Percentiles rank a stretch among this genome's conserved stretches.
Evolutionary conservation across 2,329 filamentous ascomycete genomes (phyloP).

Genomic region (Hypoxylon sp.): DNA sequence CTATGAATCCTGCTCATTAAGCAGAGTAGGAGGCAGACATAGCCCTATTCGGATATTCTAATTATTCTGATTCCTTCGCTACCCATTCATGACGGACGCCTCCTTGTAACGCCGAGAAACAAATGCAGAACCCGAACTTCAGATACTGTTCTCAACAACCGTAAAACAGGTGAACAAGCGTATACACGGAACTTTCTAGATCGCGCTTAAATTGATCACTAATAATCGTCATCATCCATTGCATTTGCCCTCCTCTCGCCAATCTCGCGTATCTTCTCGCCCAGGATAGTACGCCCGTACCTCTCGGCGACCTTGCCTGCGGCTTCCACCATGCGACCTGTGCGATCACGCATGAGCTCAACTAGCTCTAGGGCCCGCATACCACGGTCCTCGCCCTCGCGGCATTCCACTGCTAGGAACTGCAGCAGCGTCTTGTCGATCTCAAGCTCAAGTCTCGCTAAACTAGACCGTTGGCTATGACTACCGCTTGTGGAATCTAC

Average conservation of each 20-base stretch:
- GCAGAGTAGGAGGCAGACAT: constrained; percentile 12
- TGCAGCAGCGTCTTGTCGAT: constrained; percentile 93
- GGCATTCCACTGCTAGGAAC: constrained; percentile 89
- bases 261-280: constrained; percentile 90
- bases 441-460: constrained; percentile 82
- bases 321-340: constrained; percentile 91
- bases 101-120: constrained; percentile 9
- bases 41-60: constrained; percentile 13
- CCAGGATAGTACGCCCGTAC: constrained; percentile 84
- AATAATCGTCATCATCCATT: constrained; percentile 57
- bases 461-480: constrained; percentile 74
- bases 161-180: background rate
- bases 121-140: too few relatives aligned
- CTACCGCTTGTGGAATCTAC: constrained; percentile 76
- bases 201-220: background rate
- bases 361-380: constrained; percentile 97
- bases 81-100: background rate
- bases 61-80: background rate
- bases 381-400: constrained; percentile 90
- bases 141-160: background rate
- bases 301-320: constrained; percentile 90
- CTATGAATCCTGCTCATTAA: constrained; percentile 5
- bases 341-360: constrained; percentile 84
- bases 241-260: constrained; percentile 75
- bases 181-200: background rate